Evolutionary conservation across 306 rosid species (phyloP), one percentile per base, ranked within the genome.

Genomic region (Vigna nakashimae): DNA sequence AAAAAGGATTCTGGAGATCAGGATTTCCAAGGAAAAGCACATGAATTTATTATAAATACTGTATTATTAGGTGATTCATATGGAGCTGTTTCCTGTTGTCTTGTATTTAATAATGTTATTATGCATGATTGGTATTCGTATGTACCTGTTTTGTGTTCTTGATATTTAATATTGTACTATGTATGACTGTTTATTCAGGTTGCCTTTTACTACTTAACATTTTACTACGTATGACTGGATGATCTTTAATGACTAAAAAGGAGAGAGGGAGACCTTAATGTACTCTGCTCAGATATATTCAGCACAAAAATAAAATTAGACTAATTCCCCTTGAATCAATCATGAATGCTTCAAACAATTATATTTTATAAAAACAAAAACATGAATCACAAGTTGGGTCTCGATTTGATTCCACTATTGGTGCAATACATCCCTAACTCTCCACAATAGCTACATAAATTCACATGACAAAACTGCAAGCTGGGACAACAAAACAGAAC

Each of bases 391-490:
- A 71, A 71, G 75, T 56, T 55, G 70, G 49, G 58, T 82, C 50
- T 67, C 77, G 75, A 28, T 28, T 58, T 51, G 78, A 82, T 82
- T 78, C 75, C 79, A 30, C 67, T 68, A 48, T 20, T 46, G 66
- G 69, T 64, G 81, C 28, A 74, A 65, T 65, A 81, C 74, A 73
- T 71, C 51, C 60, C 76, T 16, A 57, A 58, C 75, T 79, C 71
- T 62, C 58, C 81, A 63, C 6, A 69, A 30, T 69, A 73, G 83
- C 69, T 74, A 38, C 30, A 58, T 42, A 40, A 77, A 70, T 70
- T 85, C 88, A 66, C 80, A 73, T 58, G 82, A 77, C 87, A 77
- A 87, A 82, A 87, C 83, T 79, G 77, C 82, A 60, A 73, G 65
- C 66, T 30, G 59, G 64, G 82, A 66, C 65, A 62, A 69, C 63